These are phyloP conservation scores for Peniophora sp. DNA, from an alignment of 1,284 basidiomycete genomes.

Conservation along the genomic window DNA sequence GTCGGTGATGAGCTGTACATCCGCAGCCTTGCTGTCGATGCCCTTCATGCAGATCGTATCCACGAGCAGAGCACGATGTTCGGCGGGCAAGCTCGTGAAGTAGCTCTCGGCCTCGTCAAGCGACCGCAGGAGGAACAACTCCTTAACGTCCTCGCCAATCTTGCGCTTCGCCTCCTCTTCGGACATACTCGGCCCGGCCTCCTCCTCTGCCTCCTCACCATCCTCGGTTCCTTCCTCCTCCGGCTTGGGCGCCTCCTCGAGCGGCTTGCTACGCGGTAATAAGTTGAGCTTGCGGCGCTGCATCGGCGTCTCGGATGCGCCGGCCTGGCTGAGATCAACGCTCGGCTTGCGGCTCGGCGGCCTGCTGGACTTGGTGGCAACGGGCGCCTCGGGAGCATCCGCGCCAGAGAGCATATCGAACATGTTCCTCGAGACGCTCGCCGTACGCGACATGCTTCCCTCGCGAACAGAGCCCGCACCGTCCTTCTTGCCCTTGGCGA, in stretches of 20 bases:
- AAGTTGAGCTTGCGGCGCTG: constrained; percentile 74
- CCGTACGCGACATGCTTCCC: constrained; percentile 69
- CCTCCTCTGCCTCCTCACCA: constrained; percentile 29
- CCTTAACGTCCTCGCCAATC: constrained; percentile 74
- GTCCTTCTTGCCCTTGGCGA: constrained; percentile 29
- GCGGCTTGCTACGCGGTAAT: constrained; percentile 49
- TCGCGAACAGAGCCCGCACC: constrained; percentile 29
- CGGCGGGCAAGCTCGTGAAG: constrained; percentile 62
- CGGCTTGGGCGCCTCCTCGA: constrained; percentile 29
- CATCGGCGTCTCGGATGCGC: constrained; percentile 26
- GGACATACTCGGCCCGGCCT: constrained; percentile 41
- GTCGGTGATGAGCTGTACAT: constrained; percentile 70
- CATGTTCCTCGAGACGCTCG: constrained; percentile 79
- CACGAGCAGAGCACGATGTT: constrained; percentile 60
- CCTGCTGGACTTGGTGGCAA: constrained; percentile 37
- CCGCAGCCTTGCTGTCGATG: constrained; percentile 78
- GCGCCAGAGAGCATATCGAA: constrained; percentile 66
- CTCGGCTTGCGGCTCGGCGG: constrained; percentile 44
- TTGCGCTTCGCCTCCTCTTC: constrained; percentile 70
- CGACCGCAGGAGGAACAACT: constrained; percentile 71
- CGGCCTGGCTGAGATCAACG: constrained; percentile 32
- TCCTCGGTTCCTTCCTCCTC: constrained; percentile 48
- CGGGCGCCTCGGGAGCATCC: constrained; percentile 43
- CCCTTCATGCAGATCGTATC: constrained; percentile 67
- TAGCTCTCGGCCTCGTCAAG: constrained; percentile 84